Percentiles rank a stretch among this genome's conserved stretches.
Evolutionary conservation across 805 yeast genomes (phyloP).

Genomic region (Candida chilensis): DNA sequence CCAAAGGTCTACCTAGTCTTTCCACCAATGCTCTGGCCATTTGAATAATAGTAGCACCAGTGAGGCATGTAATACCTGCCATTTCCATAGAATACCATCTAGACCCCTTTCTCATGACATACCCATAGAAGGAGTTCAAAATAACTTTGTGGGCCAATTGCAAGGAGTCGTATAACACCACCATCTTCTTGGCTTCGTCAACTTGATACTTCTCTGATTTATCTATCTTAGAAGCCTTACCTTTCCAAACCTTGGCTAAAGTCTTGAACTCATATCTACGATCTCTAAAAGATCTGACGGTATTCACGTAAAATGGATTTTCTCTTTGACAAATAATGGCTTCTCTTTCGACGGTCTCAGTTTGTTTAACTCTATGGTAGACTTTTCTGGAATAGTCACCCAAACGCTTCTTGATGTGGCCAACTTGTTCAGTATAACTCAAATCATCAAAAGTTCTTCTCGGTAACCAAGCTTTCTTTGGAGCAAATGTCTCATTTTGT

Average conservation of each 20-base stretch:
- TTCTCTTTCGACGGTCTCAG: conserved; percentile 81
- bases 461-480: conserved; percentile 45
- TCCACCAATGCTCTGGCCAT: conserved; percentile 92
- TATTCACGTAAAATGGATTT: conserved; percentile 92
- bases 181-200: conserved; percentile 93
- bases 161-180: conserved; percentile 85
- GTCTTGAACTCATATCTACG: conserved; percentile 94
- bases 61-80: conserved; percentile 98
- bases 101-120: conserved; percentile 98
- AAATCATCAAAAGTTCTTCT: conserved; percentile 67
- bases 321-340: conserved; percentile 96
- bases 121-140: conserved; percentile 93
- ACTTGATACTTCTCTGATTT: conserved; percentile 46
- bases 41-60: conserved; percentile 97
- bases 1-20: conserved; percentile 89
- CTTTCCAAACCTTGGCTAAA: conserved; percentile 89
- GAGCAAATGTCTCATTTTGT: conserved; percentile 70
- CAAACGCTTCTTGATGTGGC: conserved; percentile 64
- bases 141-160: conserved; percentile 97
- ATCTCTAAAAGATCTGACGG: conserved; percentile 91
- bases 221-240: conserved; percentile 51
- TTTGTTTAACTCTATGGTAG: conserved; percentile 70
- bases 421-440: conserved; percentile 68
- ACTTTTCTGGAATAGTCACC: conserved; percentile 81
- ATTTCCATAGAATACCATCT: conserved; percentile 99